Conservation (phyloP, 345 rosid species). For the Excoecaria agallocha region DNA sequence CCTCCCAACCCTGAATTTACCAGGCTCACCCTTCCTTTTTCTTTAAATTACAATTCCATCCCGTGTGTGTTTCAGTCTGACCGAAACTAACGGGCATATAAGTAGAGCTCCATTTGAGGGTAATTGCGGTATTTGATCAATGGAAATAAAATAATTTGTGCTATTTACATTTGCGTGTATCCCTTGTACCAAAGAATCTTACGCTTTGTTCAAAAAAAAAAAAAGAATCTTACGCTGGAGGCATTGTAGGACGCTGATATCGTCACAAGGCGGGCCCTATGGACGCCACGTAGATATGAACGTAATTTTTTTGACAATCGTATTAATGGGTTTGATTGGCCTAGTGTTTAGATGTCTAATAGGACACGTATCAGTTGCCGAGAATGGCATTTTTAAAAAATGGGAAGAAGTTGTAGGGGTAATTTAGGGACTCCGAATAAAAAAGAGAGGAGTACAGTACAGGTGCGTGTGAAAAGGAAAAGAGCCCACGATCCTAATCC, state of each 20-base stretch:
- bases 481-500: background rate
- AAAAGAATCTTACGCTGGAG: conserved; percentile 15
- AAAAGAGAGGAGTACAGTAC: background rate
- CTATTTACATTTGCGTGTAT: conserved; percentile 11
- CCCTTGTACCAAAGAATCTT: conserved; percentile 22
- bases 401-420: background rate
- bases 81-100: background rate
- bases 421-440: background rate
- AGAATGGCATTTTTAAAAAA: background rate
- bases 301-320: no score
- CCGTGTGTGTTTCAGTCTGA: background rate
- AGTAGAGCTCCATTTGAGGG: background rate
- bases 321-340: background rate
- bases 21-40: background rate
- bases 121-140: background rate
- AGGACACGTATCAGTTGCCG: conserved; percentile 5
- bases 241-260: background rate
- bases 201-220: no score
- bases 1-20: background rate
- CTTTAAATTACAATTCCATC: background rate
- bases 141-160: background rate
- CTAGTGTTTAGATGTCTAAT: background rate
- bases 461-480: conserved; percentile 22
- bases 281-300: conserved; percentile 10
- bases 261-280: background rate